Base-by-base conservation (phyloP, 1,284 basidiomycete genomes). In the Ustilago xerochloae region DNA sequence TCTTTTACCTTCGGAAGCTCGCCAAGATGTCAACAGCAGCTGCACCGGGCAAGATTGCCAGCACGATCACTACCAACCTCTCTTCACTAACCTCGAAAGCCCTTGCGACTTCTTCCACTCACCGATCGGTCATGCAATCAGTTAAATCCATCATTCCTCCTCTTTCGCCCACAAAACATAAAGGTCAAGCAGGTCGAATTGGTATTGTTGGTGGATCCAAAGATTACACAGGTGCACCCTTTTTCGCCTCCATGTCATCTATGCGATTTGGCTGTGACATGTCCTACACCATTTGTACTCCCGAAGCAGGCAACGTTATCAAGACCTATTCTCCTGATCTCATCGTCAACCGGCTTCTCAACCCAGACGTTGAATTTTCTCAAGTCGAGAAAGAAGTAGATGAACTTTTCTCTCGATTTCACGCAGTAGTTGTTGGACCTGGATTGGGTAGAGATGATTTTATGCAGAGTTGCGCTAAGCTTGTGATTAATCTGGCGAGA, bases 201-300 rank as follows among this genome's bases (percentile, higher is more conserved):
- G 96, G 93, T 51, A 92, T 99, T 18, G 88, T 99, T 3, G 96
- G 96, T 55, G 96, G 96, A 22, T 93, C 92, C 29, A 87, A 91
- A 69, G 96, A 98, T 79, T 99, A 98, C 85, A 93, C 94, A 0
- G 97, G 96, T 16, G 96, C 96, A 24, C 96, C 96, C 0, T 99
- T 90, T 88, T 99, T 82, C 52, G 79, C 81, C 0, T 75, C 68
- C 32, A 78, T 80, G 63, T 65, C 78, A 1, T 65, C 62, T 20
- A 79, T 76, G 78, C 56, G 74, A 0, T 51, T 76, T 47, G 96
- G 95, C 30, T 92, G 91, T 53, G 96, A 98, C 85, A 88, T 98
- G 43, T 93, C 94, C 24, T 95, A 98, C 87, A 94, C 98, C 57
- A 95, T 99, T 55, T 99, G 96, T 86, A 91, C 94, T 12, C 96